phyloP scores from a whole-genome alignment of 75 land plant genomes.

The Selaginella moellendorffii region DNA sequence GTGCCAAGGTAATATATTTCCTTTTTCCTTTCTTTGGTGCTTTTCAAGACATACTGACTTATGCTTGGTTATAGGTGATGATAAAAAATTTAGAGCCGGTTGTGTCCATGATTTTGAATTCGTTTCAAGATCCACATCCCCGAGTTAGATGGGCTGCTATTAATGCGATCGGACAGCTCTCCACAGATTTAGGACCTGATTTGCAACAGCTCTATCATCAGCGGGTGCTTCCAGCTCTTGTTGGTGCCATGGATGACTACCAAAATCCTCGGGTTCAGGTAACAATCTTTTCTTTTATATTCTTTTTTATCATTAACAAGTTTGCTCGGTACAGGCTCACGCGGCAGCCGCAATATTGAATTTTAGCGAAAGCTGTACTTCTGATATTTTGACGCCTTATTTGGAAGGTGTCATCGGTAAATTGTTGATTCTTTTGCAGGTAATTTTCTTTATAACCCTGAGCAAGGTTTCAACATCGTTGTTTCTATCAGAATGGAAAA shows the following conservation, averaged over 20 bases:
- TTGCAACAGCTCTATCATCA: constrained; percentile 78
- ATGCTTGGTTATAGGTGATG: constrained; percentile 56
- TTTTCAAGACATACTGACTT: neutral
- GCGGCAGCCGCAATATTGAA: constrained; percentile 97
- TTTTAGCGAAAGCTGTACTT: constrained; percentile 90
- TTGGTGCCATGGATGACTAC: constrained; percentile 92
- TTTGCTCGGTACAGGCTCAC: constrained; percentile 57
- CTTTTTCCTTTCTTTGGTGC: neutral
- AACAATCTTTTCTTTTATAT: constrained; percentile 3
- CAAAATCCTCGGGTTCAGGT: constrained; percentile 97
- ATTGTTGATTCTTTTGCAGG: constrained; percentile 88
- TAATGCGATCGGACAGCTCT: constrained; percentile 92
- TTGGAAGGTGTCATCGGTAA: constrained; percentile 88
- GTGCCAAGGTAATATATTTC: constrained; percentile 50
- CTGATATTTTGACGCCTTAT: constrained; percentile 85
- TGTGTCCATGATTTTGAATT: constrained; percentile 68
- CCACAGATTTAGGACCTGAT: constrained; percentile 93
- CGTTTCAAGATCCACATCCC: constrained; percentile 83
- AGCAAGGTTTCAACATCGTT: neutral
- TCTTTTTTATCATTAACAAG: neutral
- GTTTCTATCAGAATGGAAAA: constrained; percentile 65
- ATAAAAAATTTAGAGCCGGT: constrained; percentile 82
- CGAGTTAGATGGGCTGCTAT: constrained; percentile 99
- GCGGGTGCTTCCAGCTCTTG: constrained; percentile 72
- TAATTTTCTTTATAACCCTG: constrained; percentile 8